Evolutionary conservation across 805 yeast genomes (phyloP), one percentile per base, ranked within the genome.

Genomic region (Yamadazyma paraphyllophila): DNA sequence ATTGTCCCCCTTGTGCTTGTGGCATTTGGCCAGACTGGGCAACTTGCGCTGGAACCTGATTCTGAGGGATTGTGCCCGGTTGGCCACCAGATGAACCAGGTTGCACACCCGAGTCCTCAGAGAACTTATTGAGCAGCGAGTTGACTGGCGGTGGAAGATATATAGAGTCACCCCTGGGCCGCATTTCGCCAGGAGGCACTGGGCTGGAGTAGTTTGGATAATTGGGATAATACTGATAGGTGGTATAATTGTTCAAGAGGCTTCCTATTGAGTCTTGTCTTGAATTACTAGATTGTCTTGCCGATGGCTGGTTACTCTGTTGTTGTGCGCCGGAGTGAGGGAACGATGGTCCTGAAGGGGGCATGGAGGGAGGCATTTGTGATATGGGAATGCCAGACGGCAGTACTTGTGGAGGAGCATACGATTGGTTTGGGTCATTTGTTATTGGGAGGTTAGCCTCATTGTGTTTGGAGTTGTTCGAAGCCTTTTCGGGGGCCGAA

Each of bases 161-260:
- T 7, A 70, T 62, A 24, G 67, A 61, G 46, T 70, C 74, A 9
- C 71, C 72, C 26, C 75, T 54, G 17, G 70, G 63, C 39, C 73
- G 54, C 27, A 14, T 26, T 9, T 44, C 43, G 13, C 31, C 36
- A 11, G 33, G 25, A 8, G 32, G 16, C 10, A 12, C 10, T 16
- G 20, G 36, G 15, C 17, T 14, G 15, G 27, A 16, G 9, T 36
- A 43, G 5, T 17, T 12, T 3, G 43, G 35, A 20, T 42, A 42
- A 16, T 41, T 41, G 8, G 39, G 45, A 29, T 42, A 42, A 14
- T 41, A 41, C 17, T 43, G 41, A 15, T 43, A 43, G 11, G 34
- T 43, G 29, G 44, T 38, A 27, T 48, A 48, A 26, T 32, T 36
- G 35, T 39, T 45, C 17, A 44, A 29, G 10, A 44, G 27, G 8